Conservation (phyloP, 805 yeast genomes). For the Wickerhamiella brachini region DNA sequence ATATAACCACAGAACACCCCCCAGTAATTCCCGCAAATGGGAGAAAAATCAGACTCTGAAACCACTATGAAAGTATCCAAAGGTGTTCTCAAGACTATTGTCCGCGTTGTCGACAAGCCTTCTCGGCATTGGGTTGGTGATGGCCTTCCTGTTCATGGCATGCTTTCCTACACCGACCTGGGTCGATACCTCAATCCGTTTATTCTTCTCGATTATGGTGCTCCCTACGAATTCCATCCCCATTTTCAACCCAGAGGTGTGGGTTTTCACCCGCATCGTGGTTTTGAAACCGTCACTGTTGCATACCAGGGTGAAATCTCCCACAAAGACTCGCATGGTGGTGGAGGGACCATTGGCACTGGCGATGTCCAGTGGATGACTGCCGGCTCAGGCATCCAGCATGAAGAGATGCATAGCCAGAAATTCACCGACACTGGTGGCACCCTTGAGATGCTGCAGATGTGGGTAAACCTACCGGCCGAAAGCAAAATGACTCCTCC, state of each 20-base stretch:
- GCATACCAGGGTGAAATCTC: slow-evolving; percentile 51
- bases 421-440: slow-evolving; percentile 20
- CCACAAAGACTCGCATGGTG: slow-evolving; percentile 77
- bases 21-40: not conserved
- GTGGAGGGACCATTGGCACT: slow-evolving; percentile 54
- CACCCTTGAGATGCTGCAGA: slow-evolving; percentile 56
- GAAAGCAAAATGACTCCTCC: slow-evolving; percentile 50
- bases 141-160: slow-evolving; percentile 6
- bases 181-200: slow-evolving; percentile 7
- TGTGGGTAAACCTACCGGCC: slow-evolving; percentile 75
- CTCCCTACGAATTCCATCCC: slow-evolving; percentile 7
- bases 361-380: slow-evolving; percentile 90
- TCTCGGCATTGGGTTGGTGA: slow-evolving; percentile 23
- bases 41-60: not conserved
- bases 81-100: not conserved
- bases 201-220: slow-evolving; percentile 8
- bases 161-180: slow-evolving; percentile 6
- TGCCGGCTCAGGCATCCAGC: slow-evolving; percentile 77
- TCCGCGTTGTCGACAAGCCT: not conserved
- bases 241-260: slow-evolving; percentile 7
- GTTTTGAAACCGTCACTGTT: slow-evolving; percentile 63
- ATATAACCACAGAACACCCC: not conserved
- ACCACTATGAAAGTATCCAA: not conserved
- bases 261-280: slow-evolving; percentile 54
- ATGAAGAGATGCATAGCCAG: slow-evolving; percentile 49